Evolutionary conservation across 805 yeast species (phyloP).

Genomic region (Ogataea paraovalis): DNA sequence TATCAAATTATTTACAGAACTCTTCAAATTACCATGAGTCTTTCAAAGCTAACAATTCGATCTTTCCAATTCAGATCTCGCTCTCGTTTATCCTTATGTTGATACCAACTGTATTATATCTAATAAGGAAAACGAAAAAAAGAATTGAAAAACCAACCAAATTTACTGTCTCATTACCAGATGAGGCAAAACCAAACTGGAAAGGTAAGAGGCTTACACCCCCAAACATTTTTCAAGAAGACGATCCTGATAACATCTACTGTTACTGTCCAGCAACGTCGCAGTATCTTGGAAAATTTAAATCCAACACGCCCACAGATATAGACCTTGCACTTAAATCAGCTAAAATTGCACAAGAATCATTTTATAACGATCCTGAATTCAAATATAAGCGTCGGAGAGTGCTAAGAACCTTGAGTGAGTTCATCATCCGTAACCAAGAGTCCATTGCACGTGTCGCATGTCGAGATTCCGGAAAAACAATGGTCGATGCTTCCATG

Average conservation of each 20-base stretch:
- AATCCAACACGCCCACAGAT: constrained; percentile 60
- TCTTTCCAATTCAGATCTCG: constrained; percentile 29
- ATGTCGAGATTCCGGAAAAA: constrained; percentile 94
- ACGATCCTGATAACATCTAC: constrained; percentile 67
- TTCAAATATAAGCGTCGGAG: constrained; percentile 54
- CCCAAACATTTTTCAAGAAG: constrained; percentile 51
- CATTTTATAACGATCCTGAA: constrained; percentile 51
- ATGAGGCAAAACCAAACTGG: constrained; percentile 85
- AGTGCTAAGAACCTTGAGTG: constrained; percentile 65
- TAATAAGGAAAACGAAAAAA: constrained; percentile 23
- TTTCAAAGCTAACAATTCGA: constrained; percentile 6
- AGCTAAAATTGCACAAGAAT: constrained; percentile 52
- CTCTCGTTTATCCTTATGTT: constrained; percentile 25
- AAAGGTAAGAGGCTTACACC: constrained; percentile 78
- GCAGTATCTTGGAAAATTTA: constrained; percentile 72
- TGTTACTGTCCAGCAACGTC: constrained; percentile 97
- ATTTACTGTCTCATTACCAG: constrained; percentile 58
- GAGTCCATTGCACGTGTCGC: constrained; percentile 86
- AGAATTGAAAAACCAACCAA: constrained; percentile 36
- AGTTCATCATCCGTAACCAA: constrained; percentile 76
- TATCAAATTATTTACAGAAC: constrained; percentile 13
- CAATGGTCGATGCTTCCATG: constrained; percentile 92
- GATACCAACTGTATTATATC: constrained; percentile 18
- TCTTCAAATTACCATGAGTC: constrained; percentile 12
- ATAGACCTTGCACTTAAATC: constrained; percentile 60